These are phyloP conservation scores for Agarophyton chilense DNA, from an alignment of 23 red algal genomes.

Conservation along the genomic window DNA sequence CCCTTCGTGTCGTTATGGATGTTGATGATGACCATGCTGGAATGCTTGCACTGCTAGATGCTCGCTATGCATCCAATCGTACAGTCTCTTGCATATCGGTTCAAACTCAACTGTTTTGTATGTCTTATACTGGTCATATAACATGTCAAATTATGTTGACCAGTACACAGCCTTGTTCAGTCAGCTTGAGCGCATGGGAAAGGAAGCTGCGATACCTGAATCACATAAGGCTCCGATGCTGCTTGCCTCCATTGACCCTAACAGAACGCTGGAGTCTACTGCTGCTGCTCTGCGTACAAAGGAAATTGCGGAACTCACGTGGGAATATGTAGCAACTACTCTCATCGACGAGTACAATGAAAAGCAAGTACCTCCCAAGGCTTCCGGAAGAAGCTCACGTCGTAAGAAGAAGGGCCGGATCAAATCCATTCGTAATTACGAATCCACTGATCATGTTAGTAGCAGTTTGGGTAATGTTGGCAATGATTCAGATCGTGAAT, in stretches of 20 bases:
- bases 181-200: conserved; percentile 13
- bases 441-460: too few relatives aligned
- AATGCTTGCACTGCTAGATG: conserved; percentile 34
- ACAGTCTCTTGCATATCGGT: conserved; percentile 9
- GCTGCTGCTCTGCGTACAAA: too few relatives aligned
- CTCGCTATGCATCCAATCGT: too few relatives aligned
- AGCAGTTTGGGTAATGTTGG: too few relatives aligned
- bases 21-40: conserved; percentile 14
- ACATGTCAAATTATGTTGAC: conserved; percentile 40
- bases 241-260: too few relatives aligned
- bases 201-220: too few relatives aligned
- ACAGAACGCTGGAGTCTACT: too few relatives aligned
- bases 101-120: conserved; percentile 38
- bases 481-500: neutral
- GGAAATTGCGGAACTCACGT: neutral
- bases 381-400: too few relatives aligned
- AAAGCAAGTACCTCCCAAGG: too few relatives aligned
- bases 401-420: too few relatives aligned
- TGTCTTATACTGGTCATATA: conserved; percentile 20
- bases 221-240: too few relatives aligned
- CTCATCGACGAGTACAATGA: conserved; percentile 32
- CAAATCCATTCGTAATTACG: too few relatives aligned
- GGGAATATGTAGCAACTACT: conserved; percentile 30
- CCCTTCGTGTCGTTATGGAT: conserved; percentile 29
- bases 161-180: conserved; percentile 17